Evolutionary conservation across 345 rosid species (phyloP).

Genomic region (Brassica rapa): DNA sequence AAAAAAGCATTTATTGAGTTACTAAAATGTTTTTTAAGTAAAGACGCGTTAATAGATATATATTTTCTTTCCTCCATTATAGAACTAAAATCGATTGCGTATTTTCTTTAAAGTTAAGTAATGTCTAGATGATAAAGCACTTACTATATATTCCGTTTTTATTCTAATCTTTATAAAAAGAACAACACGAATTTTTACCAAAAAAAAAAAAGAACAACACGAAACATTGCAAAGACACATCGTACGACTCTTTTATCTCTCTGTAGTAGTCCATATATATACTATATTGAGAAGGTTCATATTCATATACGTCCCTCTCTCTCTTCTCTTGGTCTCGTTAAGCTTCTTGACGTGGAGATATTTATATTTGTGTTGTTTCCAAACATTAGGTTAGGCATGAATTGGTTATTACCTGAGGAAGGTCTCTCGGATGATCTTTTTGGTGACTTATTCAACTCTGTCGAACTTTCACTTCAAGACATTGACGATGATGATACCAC

Average conservation of each 20-base stretch:
- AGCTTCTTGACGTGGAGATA: neutral
- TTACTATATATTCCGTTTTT: conserved; percentile 2
- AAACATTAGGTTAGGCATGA: neutral
- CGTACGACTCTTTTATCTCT: neutral
- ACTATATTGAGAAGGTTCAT: neutral
- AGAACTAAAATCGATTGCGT: conserved; percentile 16
- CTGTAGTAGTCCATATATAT: neutral
- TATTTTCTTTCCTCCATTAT: conserved; percentile 13
- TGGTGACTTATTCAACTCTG: conserved; percentile 50
- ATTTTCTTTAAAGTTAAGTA: conserved; percentile 42
- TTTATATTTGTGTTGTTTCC: neutral
- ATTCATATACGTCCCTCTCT: neutral
- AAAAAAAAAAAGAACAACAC: neutral
- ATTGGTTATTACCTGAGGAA: conserved; percentile 57
- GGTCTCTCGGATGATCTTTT: conserved; percentile 61
- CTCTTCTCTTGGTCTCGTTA: neutral
- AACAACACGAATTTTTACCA: neutral
- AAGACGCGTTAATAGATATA: conserved; percentile 29
- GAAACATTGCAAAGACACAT: neutral
- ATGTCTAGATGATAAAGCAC: conserved; percentile 13
- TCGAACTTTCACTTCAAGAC: conserved; percentile 65
- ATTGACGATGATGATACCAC: conserved; percentile 10
- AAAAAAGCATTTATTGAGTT: neutral
- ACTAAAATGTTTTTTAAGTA: neutral
- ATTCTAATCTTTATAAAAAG: neutral